phyloP scores from a whole-genome alignment of 2,329 filamentous ascomycete genomes.

The Neopestalotiopsis rosae region DNA sequence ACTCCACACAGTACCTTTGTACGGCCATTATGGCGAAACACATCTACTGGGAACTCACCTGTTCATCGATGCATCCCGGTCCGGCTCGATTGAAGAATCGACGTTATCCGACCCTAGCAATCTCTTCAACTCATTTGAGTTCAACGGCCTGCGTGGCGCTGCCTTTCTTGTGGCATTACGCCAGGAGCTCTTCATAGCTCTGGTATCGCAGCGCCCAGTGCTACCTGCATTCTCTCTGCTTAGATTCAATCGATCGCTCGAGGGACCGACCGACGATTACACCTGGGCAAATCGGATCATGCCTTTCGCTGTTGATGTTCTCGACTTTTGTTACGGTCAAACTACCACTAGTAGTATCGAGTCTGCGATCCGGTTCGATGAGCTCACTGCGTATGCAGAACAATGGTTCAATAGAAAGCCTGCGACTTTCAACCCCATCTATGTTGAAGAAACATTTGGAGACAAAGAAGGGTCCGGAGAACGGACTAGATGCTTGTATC shows the following conservation, averaged over 20 bases:
- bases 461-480: too few species aligned
- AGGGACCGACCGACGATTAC: background rate
- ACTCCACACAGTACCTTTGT: background rate
- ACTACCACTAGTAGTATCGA: background rate
- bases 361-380: background rate
- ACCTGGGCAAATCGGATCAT: constrained; percentile 4
- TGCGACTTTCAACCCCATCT: background rate
- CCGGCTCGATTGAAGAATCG: background rate
- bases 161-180: background rate
- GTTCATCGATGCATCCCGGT: background rate
- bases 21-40: background rate
- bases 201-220: background rate
- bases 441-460: background rate
- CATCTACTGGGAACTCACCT: background rate
- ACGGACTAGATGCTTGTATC: background rate
- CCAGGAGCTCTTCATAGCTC: background rate
- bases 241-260: background rate
- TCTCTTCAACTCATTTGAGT: background rate
- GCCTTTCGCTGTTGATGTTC: background rate
- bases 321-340: background rate
- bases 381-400: background rate
- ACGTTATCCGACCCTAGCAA: background rate
- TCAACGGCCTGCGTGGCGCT: background rate
- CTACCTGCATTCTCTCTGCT: background rate
- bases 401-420: background rate